phyloP scores from a whole-genome alignment of 202 grass and related monocot genomes.

The Brachypodium distachyon region DNA sequence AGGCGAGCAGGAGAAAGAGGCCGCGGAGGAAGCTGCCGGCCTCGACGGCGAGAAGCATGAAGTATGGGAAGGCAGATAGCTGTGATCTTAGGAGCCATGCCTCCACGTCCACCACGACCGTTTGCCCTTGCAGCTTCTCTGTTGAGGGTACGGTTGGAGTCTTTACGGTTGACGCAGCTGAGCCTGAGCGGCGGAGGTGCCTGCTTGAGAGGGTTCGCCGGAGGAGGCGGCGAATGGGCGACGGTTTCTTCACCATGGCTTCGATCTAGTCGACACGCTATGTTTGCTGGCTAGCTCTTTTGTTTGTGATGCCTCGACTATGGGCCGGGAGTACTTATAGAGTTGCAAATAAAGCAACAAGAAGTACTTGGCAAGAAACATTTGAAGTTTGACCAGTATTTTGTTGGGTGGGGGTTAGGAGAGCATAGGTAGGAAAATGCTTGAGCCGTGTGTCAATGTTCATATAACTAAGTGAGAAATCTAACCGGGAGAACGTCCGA shows the following conservation, averaged over 20 bases:
- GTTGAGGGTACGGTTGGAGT: not conserved
- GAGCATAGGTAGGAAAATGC: slow-evolving; percentile 2
- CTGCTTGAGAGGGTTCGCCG: slow-evolving; percentile 11
- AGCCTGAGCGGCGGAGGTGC: slow-evolving; percentile 4
- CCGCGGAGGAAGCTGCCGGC: slow-evolving; percentile 57
- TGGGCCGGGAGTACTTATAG: slow-evolving; percentile 8
- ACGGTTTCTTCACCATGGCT: slow-evolving; percentile 33
- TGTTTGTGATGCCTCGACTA: not conserved
- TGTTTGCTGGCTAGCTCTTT: not conserved
- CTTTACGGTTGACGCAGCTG: not conserved
- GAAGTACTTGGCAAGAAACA: not conserved
- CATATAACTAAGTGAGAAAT: no score
- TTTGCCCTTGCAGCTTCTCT: slow-evolving; percentile 19
- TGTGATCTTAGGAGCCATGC: slow-evolving; percentile 43
- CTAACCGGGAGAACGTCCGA: no score
- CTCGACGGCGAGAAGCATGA: slow-evolving; percentile 68
- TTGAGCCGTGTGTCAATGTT: not conserved
- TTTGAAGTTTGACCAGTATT: slow-evolving; percentile 24
- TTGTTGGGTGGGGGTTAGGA: slow-evolving; percentile 25
- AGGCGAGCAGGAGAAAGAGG: slow-evolving; percentile 26
- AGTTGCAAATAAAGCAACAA: no score
- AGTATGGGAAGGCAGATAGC: slow-evolving; percentile 50
- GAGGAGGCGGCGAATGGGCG: slow-evolving; percentile 25
- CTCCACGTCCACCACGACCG: slow-evolving; percentile 52
- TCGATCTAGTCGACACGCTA: not conserved